Base-by-base conservation (phyloP, 2,329 filamentous ascomycete genomes). In the Fusarium praegraminearum region DNA sequence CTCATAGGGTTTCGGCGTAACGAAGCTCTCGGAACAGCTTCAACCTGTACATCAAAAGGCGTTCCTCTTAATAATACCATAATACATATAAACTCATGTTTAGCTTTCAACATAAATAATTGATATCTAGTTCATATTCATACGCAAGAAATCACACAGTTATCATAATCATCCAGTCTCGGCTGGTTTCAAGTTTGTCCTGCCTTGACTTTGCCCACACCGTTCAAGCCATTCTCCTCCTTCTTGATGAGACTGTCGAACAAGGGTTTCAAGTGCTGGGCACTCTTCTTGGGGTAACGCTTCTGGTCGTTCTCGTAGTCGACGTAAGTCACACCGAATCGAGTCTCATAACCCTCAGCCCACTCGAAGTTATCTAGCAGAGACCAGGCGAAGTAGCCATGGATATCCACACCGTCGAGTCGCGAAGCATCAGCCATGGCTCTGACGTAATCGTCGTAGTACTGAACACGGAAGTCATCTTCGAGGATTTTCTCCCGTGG, bases 321-420 rank as follows among this genome's bases (percentile, higher is more conserved):
- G 54, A 97, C 93, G 77, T 86, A 96, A 9, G 90, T 93, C 59
- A 94, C 92, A 28, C 93, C 93, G 75, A 97, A 97, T 41, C 93
- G 87, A 44, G 93, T 96, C 82, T 93, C 90, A 76, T 95, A 97
- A 13, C 93, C 93, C 78, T 97, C 93, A n/a, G 93, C 92, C 92
- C 92, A 95, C 80, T 95, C 93, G 75, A 95, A 95, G 83, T 95
- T 95, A 80, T 97, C 93, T 86, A 97, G 88, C 69, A 97, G 85
- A 78, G 90, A 93, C 93, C 93, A 97, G 18, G 91, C 93, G 83
- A 95, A 88, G 80, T 96, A 97, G 6, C 90, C 93, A 72, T 86
- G 85, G 57, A 95, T 91, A 74, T 95, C 86, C 50, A 94, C 92
- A n/a, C 90, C 90, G 75, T 96, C 92, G 73, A 90, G 81, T 54